Evolutionary conservation across 176 grass and related monocot genomes (phyloP), one percentile per base, ranked within the genome.

Genomic region (Oryza punctata): DNA sequence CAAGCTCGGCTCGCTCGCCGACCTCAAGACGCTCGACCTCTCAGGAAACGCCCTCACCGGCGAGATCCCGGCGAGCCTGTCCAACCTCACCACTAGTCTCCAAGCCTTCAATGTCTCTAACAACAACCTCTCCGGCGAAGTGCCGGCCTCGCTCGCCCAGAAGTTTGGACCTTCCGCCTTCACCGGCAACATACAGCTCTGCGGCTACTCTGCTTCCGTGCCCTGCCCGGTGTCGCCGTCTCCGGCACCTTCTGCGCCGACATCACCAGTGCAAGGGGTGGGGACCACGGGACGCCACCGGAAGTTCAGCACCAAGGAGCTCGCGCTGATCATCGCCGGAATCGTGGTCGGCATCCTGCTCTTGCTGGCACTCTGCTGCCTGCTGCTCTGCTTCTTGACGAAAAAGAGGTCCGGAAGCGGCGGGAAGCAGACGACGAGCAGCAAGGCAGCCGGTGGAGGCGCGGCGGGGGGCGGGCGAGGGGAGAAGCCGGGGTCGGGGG

Each of bases 41-140:
- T 97, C 92, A 0, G 81, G 63, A 12, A 97, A 97, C 47, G 63
- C 6, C 2, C 68, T 97, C 10, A 15, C n/a, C 16, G 92, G 92
- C 29, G 78, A 82, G 47, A 82, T 97, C 32, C 95, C 95, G 26
- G 18, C 75, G 33, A 89, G 81, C 18, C 70, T 97, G 7, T 81
- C 25, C 26, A 91, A 95, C 64, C 93, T 95, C 76, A 93, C 87
- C 5, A 57, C 79, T 23, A 70, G 29, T 9, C 86, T 96, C n/a
- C 57, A 72, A 28, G 73, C 81, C 15, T 85, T 97, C 74, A 80
- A 91, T 78, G 86, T 97, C 3, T 97, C 94, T 0, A 81, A 91
- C 76, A 97, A 97, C 81, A 87, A 97, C 68, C 85, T 97, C 52
- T 93, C 90, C 38, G 93, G 93, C 59, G 35, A 67, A 5, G 90